Base-by-base conservation (phyloP, 1,284 basidiomycete species). In the Peniophora sp. region DNA sequence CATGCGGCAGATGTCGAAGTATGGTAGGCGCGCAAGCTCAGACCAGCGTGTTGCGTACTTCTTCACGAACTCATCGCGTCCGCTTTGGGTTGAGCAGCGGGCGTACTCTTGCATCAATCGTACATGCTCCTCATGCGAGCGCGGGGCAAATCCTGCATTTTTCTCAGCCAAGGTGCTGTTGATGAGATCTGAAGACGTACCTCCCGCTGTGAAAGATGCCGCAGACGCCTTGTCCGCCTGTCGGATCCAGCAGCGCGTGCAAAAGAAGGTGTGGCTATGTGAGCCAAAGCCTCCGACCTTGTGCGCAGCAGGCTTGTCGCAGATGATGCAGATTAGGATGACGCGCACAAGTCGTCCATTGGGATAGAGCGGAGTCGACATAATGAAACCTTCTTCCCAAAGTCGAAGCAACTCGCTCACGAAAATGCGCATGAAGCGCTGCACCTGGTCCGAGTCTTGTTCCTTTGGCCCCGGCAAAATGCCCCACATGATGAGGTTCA, bases 381-480 rank as follows among this genome's bases (percentile, higher is more conserved):
- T 3, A 47, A 27, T 1, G 20, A 64, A 58, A 1, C 68, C 63
- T 9, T 61, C 19, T 6, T 55, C 45, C 59, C 61, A 67, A 0
- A 69, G 54, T 2, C 53, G 54, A 3, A 68, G 39, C 0, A 71
- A 58, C 43, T 71, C 67, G 41, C 24, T 66, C 1, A 71, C 58
- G 1, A 69, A 50, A 0, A 63, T 53, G 0, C 50, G 43, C 44
- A 70, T 39, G 36, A 58, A 68, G 0, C 50, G 34, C 50, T 71
- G 68, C 1, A 65, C 52, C 50, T 70, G 57, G 27, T 66, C 64
- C 0, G 56, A 50, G 38, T 55, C 61, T 24, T 63, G 62, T 47
- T 73, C 68, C 17, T 64, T 70, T 0, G 68, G 69, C 0, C 69
- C 69, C 1, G 68, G 61, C 16, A 68, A 56, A 23, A 72, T 70